Evolutionary conservation across 768 basidiomycete genomes (phyloP), one percentile per base, ranked within the genome.

Genomic region (Auricularia sp.): DNA sequence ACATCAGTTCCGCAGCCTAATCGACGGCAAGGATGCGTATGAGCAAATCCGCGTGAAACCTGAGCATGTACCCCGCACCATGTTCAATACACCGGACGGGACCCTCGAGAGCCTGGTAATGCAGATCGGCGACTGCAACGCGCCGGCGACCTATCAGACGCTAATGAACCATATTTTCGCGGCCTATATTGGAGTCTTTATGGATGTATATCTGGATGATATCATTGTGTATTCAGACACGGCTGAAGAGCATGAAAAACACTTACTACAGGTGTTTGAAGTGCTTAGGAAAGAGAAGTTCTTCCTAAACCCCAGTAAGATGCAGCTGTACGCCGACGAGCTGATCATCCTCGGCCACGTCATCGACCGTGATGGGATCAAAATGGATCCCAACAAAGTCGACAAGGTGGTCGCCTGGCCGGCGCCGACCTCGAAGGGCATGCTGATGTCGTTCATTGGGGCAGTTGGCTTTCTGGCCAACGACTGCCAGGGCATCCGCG

Each of bases 381-480:
- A 29, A 29, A 29, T 29, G 29, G 29, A 29, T 29, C 29, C 29
- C 0, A 63, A 34, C 1, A 78, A 78, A 37, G 70, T 71, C 0
- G 66, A 70, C 0, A 54, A 64, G 0, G 75, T 79, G 5, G 21
- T 74, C 0, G 36, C 72, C 2, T 78, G 76, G 77, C 75, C 73
- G 0, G 33, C 18, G 0, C 77, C 76, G 0, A 67, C 34, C 1
- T 69, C 66, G 0, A 70, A 72, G 0, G 76, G 74, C 21, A 67
- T 77, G n/a, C 64, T 80, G 0, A 65, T 70, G 0, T 74, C 75
- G 0, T 81, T 81, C 61, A 61, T 76, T 0, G 75, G 77, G 0
- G 64, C 70, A 0, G 73, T 74, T 3, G 69, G 70, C 0, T 77
- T 71, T 70, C 66, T 81, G 0, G 78, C 64, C 0, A 59, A 42